These are phyloP conservation scores for Pyricularia grisea DNA, from an alignment of 2,329 filamentous ascomycete genomes.

Conservation along the genomic window DNA sequence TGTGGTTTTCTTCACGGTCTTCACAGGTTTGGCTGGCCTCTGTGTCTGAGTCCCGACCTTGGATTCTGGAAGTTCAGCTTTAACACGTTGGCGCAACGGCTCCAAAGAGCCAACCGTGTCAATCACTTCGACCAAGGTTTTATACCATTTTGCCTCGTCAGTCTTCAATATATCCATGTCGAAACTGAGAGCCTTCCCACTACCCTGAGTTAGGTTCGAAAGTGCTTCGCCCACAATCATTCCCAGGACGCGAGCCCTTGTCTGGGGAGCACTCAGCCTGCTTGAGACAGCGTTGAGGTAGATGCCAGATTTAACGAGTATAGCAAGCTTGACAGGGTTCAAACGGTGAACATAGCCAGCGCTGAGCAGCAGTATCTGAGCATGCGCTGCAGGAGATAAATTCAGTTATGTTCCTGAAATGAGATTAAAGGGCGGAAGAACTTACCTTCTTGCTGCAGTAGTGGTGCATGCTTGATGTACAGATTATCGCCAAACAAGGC, in stretches of 20 bases:
- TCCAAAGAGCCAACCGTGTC: conserved; percentile 55
- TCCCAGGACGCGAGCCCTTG: conserved; percentile 69
- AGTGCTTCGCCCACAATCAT: conserved; percentile 76
- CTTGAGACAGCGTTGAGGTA: conserved; percentile 81
- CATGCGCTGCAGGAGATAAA: conserved; percentile 48
- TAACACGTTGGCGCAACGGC: conserved; percentile 26
- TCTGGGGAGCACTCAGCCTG: conserved; percentile 67
- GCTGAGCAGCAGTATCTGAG: conserved; percentile 68
- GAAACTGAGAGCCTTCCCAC: conserved; percentile 69
- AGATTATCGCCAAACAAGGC: conserved; percentile 74
- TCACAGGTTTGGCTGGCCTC: conserved; percentile 8
- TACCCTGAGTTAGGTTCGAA: conserved; percentile 54
- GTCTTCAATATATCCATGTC: conserved; percentile 69
- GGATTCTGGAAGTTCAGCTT: conserved; percentile 7
- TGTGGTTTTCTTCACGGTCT: conserved; percentile 12
- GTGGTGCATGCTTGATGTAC: conserved; percentile 75
- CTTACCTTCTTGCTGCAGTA: conserved; percentile 80
- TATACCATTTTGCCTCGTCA: conserved; percentile 67
- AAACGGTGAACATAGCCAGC: conserved; percentile 66
- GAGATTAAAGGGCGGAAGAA: neutral
- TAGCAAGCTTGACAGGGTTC: conserved; percentile 54
- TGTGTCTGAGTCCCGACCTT: conserved; percentile 6
- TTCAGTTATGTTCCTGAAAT: conserved; percentile 13
- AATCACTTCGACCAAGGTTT: conserved; percentile 49
- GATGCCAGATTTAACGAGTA: conserved; percentile 59